These are phyloP conservation scores for Pyrus hybrid DNA, from an alignment of 331 rosid genomes.

Conservation along the genomic window DNA sequence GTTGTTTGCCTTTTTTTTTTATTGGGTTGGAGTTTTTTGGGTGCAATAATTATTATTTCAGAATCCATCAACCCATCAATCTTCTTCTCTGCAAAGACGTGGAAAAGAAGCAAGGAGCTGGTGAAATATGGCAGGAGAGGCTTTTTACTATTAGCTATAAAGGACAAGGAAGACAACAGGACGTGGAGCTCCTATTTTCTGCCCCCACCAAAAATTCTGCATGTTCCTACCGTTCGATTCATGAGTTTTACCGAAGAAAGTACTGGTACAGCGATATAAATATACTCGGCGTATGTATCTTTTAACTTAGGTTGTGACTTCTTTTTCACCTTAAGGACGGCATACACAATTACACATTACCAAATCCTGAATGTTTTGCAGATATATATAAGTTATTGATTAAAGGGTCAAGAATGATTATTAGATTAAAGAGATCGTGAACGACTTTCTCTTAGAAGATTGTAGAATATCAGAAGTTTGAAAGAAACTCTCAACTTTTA, in stretches of 20 bases:
- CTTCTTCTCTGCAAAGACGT: conserved; percentile 28
- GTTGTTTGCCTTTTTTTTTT: not conserved
- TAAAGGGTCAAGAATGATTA: no score
- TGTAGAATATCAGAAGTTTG: no score
- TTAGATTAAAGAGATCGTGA: no score
- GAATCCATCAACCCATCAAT: not conserved
- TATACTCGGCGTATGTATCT: not conserved
- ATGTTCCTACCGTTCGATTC: not conserved
- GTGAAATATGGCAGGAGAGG: conserved; percentile 17
- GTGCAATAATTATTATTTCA: not conserved
- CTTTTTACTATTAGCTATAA: not conserved
- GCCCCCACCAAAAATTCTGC: conserved; percentile 2
- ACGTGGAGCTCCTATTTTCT: conserved; percentile 21
- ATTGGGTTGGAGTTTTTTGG: not conserved
- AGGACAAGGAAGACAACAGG: conserved; percentile 29
- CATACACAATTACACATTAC: not conserved
- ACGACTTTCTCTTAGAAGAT: no score
- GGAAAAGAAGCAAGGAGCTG: conserved; percentile 49
- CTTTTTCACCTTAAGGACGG: not conserved
- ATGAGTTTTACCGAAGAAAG: not conserved
- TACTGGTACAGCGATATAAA: no score
- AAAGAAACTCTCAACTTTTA: no score
- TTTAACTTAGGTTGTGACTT: not conserved
- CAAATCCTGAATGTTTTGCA: not conserved
- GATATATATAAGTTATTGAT: no score